These are phyloP conservation scores for Metarhizium anisopliae DNA, from an alignment of 2,329 filamentous ascomycete species.

Conservation along the genomic window DNA sequence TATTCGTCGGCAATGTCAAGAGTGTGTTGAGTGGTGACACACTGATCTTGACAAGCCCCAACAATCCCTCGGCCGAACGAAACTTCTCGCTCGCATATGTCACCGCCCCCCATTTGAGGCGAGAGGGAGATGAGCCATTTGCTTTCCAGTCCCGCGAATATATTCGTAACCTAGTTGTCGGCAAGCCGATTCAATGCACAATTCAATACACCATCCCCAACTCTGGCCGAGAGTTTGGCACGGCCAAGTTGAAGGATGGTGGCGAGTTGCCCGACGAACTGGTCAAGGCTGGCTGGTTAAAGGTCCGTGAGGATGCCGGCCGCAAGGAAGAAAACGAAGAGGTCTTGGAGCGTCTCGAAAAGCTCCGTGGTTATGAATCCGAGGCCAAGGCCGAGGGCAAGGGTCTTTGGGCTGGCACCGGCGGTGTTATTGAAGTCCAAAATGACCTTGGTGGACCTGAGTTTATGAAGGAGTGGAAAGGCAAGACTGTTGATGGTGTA, in stretches of 20 bases:
- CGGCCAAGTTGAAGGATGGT: conserved; percentile 67
- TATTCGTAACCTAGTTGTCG: conserved; percentile 73
- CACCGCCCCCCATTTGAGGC: conserved; percentile 73
- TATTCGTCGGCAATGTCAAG: conserved; percentile 71
- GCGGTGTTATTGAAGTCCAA: conserved; percentile 63
- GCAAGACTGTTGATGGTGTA: conserved; percentile 72
- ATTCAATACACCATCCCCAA: conserved; percentile 82
- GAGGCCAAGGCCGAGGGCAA: conserved; percentile 70
- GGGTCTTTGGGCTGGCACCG: conserved; percentile 66
- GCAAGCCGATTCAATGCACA: conserved; percentile 78
- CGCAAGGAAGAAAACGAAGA: conserved; percentile 82
- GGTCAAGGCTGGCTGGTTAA: conserved; percentile 84
- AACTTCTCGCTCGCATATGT: conserved; percentile 88
- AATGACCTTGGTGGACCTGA: conserved; percentile 74
- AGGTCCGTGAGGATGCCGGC: conserved; percentile 88
- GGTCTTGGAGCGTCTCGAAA: conserved; percentile 61
- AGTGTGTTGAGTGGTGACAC: conserved; percentile 92
- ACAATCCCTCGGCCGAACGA: conserved; percentile 75
- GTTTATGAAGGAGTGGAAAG: conserved; percentile 78
- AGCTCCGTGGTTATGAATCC: conserved; percentile 66
- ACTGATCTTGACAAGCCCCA: conserved; percentile 70
- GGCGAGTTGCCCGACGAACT: conserved; percentile 70
- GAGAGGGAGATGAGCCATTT: conserved; percentile 86
- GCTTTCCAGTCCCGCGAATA: conserved; percentile 94
- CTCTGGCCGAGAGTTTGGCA: conserved; percentile 80